These are phyloP conservation scores for Metschnikowia proteae DNA, from an alignment of 805 yeast species.

Conservation along the genomic window DNA sequence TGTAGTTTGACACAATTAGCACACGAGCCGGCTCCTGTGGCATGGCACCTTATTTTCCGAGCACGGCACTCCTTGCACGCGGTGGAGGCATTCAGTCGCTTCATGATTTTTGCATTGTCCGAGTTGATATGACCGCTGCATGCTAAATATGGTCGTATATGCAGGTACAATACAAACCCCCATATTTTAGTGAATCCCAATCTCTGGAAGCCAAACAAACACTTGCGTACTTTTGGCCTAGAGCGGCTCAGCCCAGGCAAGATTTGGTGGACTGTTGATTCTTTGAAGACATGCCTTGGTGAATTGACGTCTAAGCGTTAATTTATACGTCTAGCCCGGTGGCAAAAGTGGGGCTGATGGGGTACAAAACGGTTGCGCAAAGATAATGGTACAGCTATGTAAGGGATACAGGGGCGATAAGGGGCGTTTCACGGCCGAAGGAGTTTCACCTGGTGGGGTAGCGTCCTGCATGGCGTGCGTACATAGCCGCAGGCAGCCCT, in stretches of 20 bases:
- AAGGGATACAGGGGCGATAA: not conserved
- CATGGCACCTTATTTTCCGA: conserved; percentile 9
- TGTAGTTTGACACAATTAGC: conserved; percentile 7
- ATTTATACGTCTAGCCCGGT: not conserved
- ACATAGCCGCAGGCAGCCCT: not conserved
- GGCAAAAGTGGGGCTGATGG: not conserved
- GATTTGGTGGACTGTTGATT: too few relatives aligned
- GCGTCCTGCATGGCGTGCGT: not conserved
- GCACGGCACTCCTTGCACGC: conserved; percentile 14
- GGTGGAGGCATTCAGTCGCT: conserved; percentile 7
- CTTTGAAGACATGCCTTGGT: too few relatives aligned
- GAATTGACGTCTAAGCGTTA: too few relatives aligned
- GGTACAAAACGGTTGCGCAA: not conserved
- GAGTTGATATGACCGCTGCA: conserved; percentile 1
- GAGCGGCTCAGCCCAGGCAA: too few relatives aligned
- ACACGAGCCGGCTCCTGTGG: conserved; percentile 3
- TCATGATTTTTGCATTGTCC: not conserved
- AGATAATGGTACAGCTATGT: not conserved
- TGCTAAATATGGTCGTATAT: not conserved
- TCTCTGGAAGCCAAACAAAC: too few relatives aligned
- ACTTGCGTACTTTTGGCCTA: too few relatives aligned
- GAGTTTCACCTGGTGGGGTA: not conserved
- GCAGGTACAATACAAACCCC: not conserved
- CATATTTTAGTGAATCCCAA: not conserved
- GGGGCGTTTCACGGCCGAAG: not conserved